phyloP scores from a whole-genome alignment of 495 filamentous ascomycete species.

The Talaromyces proteolyticus region DNA sequence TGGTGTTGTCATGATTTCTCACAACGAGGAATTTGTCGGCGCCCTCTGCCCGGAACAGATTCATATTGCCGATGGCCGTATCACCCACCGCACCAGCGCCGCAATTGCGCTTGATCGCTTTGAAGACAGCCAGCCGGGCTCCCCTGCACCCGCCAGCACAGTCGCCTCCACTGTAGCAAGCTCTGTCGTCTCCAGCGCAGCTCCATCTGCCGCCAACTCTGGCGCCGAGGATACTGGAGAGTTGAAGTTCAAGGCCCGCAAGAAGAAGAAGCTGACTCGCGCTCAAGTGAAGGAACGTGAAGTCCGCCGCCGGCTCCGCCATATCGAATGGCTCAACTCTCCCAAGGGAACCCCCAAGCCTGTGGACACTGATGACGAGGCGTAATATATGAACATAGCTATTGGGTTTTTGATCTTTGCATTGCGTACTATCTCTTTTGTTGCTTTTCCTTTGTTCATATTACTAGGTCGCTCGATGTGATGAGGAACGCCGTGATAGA shows the following conservation, averaged over 20 bases:
- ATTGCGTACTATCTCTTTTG: no score
- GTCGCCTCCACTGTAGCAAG: slow-evolving; percentile 48
- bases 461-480: no score
- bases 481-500: no score
- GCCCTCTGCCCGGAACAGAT: slow-evolving; percentile 92
- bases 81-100: slow-evolving; percentile 73
- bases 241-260: slow-evolving; percentile 89
- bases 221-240: slow-evolving; percentile 75
- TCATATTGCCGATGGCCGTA: slow-evolving; percentile 82
- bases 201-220: slow-evolving; percentile 70
- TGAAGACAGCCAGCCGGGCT: slow-evolving; percentile 69
- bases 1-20: slow-evolving; percentile 97
- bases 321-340: slow-evolving; percentile 80
- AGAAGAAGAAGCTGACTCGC: slow-evolving; percentile 99
- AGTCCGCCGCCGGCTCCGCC: slow-evolving; percentile 76
- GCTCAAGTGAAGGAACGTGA: slow-evolving; percentile 93
- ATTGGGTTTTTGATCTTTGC: no score
- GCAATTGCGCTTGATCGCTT: slow-evolving; percentile 75
- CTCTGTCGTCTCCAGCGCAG: slow-evolving; percentile 54
- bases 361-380: slow-evolving; percentile 74
- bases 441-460: no score
- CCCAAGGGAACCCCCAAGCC: slow-evolving; percentile 76
- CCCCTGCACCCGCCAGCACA: slow-evolving; percentile 47
- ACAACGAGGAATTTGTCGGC: slow-evolving; percentile 98
- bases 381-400: no score